phyloP scores from a whole-genome alignment of 805 yeast genomes.

The Suhomyces canberraensis region DNA sequence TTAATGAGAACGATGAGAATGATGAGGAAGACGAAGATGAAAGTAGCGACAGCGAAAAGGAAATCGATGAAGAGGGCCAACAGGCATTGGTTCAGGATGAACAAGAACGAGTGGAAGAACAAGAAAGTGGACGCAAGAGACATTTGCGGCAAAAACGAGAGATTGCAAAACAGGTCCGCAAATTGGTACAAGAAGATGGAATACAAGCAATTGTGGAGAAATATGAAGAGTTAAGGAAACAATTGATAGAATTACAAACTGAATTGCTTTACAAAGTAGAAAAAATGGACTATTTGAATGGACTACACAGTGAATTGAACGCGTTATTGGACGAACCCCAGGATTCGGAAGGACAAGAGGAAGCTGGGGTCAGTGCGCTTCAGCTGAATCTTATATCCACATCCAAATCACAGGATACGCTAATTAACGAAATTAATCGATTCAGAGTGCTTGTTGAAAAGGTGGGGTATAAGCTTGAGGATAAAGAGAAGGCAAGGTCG shows the following conservation, averaged over 20 bases:
- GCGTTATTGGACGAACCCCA: constrained; percentile 1
- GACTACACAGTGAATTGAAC: constrained; percentile 9
- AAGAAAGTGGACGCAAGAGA: no score
- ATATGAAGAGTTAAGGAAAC: constrained; percentile 19
- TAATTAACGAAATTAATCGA: constrained; percentile 20
- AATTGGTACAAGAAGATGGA: not conserved
- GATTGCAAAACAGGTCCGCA: constrained; percentile 1
- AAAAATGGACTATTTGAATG: constrained; percentile 27
- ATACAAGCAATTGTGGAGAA: constrained; percentile 7
- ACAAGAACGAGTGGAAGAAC: constrained; percentile 11
- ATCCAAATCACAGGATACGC: not conserved
- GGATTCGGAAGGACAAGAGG: constrained; percentile 18
- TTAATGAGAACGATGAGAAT: constrained; percentile 5
- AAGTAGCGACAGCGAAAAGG: constrained; percentile 5
- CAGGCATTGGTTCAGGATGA: constrained; percentile 19
- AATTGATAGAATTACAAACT: constrained; percentile 16
- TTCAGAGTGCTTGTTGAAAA: constrained; percentile 29
- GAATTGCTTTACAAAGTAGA: constrained; percentile 24
- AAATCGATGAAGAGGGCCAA: constrained; percentile 8
- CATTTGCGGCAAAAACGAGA: constrained; percentile 2
- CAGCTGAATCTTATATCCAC: constrained; percentile 9
- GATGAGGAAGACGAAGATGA: constrained; percentile 5
- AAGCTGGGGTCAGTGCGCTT: constrained; percentile 2
- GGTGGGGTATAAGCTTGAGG: constrained; percentile 11
- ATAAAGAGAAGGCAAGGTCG: constrained; percentile 2